Percentiles rank a stretch among this genome's conserved stretches.
phyloP scores from a whole-genome alignment of 768 basidiomycete genomes.

The Mycena latifolia region DNA sequence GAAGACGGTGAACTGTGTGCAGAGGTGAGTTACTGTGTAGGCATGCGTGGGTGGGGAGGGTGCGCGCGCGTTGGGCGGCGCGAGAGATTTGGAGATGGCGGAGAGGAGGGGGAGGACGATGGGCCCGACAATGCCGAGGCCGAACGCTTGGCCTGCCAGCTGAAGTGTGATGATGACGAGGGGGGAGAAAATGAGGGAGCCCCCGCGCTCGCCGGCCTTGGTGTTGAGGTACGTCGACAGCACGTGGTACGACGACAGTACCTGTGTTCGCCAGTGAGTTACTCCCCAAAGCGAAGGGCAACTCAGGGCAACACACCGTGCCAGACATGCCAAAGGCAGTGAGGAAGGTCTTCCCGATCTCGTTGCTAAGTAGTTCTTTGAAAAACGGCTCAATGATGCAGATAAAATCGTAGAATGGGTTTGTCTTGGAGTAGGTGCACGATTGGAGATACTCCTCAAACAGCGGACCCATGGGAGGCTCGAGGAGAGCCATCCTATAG shows the following conservation, averaged over 20 bases:
- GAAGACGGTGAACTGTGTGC: slow-evolving; percentile 18
- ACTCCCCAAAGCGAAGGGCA: too few relatives aligned
- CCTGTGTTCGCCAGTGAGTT: too few relatives aligned
- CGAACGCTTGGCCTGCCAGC: slow-evolving; percentile 16
- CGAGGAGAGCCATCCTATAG: slow-evolving; percentile 10
- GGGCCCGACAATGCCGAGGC: slow-evolving; percentile 19
- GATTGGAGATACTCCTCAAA: background rate
- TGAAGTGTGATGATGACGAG: background rate
- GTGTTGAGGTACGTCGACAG: slow-evolving; percentile 20
- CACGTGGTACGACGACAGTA: too few relatives aligned
- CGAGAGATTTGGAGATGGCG: slow-evolving; percentile 13
- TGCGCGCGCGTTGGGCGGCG: background rate
- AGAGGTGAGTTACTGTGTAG: slow-evolving; percentile 13
- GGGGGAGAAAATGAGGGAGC: slow-evolving; percentile 8
- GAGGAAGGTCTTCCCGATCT: slow-evolving; percentile 23
- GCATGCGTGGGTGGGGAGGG: background rate
- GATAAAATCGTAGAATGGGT: slow-evolving; percentile 17
- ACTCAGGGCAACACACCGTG: background rate
- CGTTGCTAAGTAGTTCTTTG: slow-evolving; percentile 21
- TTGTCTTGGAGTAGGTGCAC: slow-evolving; percentile 14
- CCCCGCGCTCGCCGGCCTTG: slow-evolving; percentile 9
- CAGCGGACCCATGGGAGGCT: slow-evolving; percentile 24
- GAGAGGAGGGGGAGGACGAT: slow-evolving; percentile 10
- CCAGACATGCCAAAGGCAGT: slow-evolving; percentile 22
- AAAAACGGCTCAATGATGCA: slow-evolving; percentile 31